Percentiles rank a stretch among this genome's conserved stretches.
Evolutionary conservation across 179 eudicot genomes (phyloP).

Genomic region (Pouteria campechiana): DNA sequence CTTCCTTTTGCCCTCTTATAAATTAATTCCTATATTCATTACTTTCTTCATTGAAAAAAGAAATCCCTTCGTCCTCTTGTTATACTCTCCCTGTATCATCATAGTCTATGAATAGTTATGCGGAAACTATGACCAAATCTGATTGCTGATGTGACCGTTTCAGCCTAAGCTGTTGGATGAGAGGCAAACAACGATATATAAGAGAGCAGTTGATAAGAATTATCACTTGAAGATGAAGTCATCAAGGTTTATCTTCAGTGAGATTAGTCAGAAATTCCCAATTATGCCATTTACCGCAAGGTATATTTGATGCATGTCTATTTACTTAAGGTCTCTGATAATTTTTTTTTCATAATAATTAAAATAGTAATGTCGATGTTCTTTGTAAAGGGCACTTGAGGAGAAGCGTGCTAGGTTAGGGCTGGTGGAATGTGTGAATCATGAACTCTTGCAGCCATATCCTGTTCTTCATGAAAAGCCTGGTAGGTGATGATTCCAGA

Average conservation of each 20-base stretch:
- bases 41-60: no score
- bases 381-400: constrained; percentile 59
- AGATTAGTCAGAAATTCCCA: constrained; percentile 86
- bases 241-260: constrained; percentile 91
- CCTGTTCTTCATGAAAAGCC: constrained; percentile 96
- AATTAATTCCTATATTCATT: no score
- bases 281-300: constrained; percentile 98
- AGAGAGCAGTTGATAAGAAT: constrained; percentile 89
- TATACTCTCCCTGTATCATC: no score
- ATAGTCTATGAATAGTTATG: no score
- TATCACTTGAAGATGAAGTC: constrained; percentile 95
- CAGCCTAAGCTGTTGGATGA: constrained; percentile 95
- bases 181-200: constrained; percentile 87
- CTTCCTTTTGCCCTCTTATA: no score
- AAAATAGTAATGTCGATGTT: background rate
- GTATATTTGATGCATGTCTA: constrained; percentile 12
- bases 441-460: constrained; percentile 87
- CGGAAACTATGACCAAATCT: no score
- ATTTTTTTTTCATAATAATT: background rate
- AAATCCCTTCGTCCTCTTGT: no score
- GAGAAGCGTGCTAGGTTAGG: constrained; percentile 93
- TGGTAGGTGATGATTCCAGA: no score
- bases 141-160: constrained; percentile 4
- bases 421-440: constrained; percentile 85
- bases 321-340: no score